These are phyloP conservation scores for Quercus agrifolia DNA, from an alignment of 306 rosid genomes.

Conservation along the genomic window DNA sequence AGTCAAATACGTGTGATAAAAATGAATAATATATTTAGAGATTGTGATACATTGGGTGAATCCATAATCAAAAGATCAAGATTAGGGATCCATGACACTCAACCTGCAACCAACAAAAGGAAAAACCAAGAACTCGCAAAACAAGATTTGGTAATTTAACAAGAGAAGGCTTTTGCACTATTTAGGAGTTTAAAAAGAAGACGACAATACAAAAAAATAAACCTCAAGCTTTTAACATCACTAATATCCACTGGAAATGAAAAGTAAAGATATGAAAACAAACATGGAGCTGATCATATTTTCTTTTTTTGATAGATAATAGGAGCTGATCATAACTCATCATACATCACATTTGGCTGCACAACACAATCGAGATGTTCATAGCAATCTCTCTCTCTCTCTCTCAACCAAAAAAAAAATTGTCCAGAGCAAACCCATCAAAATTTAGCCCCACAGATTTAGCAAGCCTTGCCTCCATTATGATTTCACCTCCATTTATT, in stretches of 20 bases:
- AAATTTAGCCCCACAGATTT: neutral
- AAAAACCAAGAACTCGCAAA: neutral
- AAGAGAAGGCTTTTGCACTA: neutral
- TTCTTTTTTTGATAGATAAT: neutral
- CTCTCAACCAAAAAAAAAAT: too few species aligned
- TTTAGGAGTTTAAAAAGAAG: neutral
- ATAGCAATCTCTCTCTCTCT: too few species aligned
- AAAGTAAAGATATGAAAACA: neutral
- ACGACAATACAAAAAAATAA: neutral
- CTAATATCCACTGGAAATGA: neutral
- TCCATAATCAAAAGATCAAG: neutral
- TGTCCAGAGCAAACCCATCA: neutral
- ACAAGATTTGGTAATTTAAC: neutral
- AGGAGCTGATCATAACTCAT: neutral
- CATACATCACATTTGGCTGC: neutral
- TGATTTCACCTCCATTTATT: too few species aligned
- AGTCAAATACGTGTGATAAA: neutral
- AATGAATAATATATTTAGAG: neutral
- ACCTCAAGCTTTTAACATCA: neutral
- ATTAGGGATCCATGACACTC: neutral
- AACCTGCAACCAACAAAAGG: neutral
- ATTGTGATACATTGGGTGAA: neutral
- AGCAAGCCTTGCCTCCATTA: neutral
- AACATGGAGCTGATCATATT: neutral
- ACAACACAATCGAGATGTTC: neutral